Evolutionary conservation across 352 stramenopile genomes (phyloP), one percentile per base, ranked within the genome.

Genomic region (Pythium periplocum): DNA sequence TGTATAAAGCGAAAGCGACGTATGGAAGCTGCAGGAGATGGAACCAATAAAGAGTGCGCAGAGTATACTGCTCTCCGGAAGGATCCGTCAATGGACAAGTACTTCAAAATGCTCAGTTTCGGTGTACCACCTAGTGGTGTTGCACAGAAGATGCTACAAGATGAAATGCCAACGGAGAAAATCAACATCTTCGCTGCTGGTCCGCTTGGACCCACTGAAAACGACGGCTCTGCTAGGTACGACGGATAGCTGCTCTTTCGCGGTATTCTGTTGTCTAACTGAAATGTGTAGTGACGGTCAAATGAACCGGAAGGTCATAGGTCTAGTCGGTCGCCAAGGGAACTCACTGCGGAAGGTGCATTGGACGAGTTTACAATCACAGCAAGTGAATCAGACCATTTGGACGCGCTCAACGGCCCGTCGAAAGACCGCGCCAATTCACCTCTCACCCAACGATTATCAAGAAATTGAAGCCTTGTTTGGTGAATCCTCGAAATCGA

Each of bases 31-130:
- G 26, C 48, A 32, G 10, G 39, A 33, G 33, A 36, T 53, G 9
- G 45, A 7, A 43, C 60, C 5, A 51, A 44, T 10, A 51, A 53
- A 3, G 80, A 91, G 58, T 71, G 66, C 10, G 58, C 68, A 6
- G 78, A 68, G 39, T 89, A 84, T 49, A 61, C 77, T 41, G 68
- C 77, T 3, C 61, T 93, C 44, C 64, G 71, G 9, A 52, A 45
- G 5, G 76, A 93, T 48, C 65, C 73, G n/a, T 64, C 65, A 12
- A 86, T 91, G 75, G 75, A 78, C 5, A 93, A 91, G 34, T 93
- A 93, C 48, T 91, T 93, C 60, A 91, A 89, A 46, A 91, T 93
- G 83, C 69, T 93, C 32, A 68, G 59, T 6, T 87, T 91, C 45
- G 83, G 83, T 9, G 83, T 93, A 43, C 77, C 78, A 26, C 60